Evolutionary conservation across 352 stramenopile species (phyloP), one percentile per base, ranked within the genome.

Genomic region (Peronospora tabacina): DNA sequence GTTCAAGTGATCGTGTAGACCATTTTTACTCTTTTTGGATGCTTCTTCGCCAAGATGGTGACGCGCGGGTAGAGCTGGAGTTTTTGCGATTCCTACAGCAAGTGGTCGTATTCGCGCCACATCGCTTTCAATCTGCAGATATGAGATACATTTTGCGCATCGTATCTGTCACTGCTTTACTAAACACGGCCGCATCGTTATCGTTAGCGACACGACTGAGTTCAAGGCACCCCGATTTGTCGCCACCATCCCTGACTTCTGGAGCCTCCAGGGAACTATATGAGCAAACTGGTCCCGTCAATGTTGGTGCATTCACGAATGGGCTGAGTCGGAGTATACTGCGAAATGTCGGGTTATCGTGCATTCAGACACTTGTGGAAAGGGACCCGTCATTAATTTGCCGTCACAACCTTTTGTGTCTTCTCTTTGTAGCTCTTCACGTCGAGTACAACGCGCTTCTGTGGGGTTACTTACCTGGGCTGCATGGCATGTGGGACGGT

Each of bases 31-130:
- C 67, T 6, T 68, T 81, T 17, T 94, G 77, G 78, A 68, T 63
- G 19, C 36, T 92, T 38, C 63, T 94, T 17, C 80, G 83, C 13
- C 66, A 84, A 28, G 66, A 84, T 49, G 69, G 71, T 8, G 76
- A 92, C 19, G 50, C 74, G n/a, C 71, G 77, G 11, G 58, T 92
- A 3, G 79, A 92, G 42, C 62, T 87, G 15, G 79, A 90, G 48
- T 90, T 81, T 39, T 70, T 90, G 29, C 79, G 75, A 39, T 91
- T 90, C 22, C 51, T 92, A 28, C 76, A 92, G 55, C 83, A 94
- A 70, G 61, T 94, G 4, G 75, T 90, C 0, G 75, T 92, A 29
- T 89, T 92, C 44, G 76, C 76, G 17, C 83, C 83, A 0, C 62
- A 62, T 8, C 64, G 72, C 13, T 87, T 91, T 37, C 72, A 74